Percentiles rank a stretch among this genome's conserved stretches.
These are phyloP conservation scores for Kodamaea sagamina DNA, from an alignment of 805 yeast species.

Conservation along the genomic window DNA sequence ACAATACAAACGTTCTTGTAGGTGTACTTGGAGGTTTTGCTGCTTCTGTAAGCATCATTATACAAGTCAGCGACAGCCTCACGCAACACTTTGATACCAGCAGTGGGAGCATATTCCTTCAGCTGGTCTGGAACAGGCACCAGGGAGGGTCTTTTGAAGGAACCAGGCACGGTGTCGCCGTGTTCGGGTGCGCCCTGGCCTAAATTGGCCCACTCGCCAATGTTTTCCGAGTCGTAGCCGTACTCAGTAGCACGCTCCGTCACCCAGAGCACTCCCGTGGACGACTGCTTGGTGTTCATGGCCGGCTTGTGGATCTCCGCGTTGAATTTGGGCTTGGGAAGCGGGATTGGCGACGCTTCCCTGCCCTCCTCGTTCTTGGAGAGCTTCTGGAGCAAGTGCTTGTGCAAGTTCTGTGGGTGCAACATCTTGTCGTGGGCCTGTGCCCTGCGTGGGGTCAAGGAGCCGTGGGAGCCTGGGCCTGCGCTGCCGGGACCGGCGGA, in stretches of 20 bases:
- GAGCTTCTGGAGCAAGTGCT: slow-evolving; percentile 30
- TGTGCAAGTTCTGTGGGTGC: slow-evolving; percentile 19
- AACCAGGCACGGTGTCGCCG: slow-evolving; percentile 58
- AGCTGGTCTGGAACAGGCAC: slow-evolving; percentile 49
- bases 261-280: slow-evolving; percentile 66
- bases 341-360: slow-evolving; percentile 50
- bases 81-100: slow-evolving; percentile 55
- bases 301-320: slow-evolving; percentile 56
- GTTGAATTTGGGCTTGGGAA: slow-evolving; percentile 48
- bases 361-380: slow-evolving; percentile 37
- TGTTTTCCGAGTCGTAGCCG: slow-evolving; percentile 47
- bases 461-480: slow-evolving; percentile 19
- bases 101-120: slow-evolving; percentile 61
- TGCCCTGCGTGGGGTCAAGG: slow-evolving; percentile 24
- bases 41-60: slow-evolving; percentile 54
- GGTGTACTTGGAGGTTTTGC: slow-evolving; percentile 53
- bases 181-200: slow-evolving; percentile 71
- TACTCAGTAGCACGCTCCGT: slow-evolving; percentile 61
- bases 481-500: slow-evolving; percentile 14
- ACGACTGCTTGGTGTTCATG: slow-evolving; percentile 56
- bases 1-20: slow-evolving; percentile 62
- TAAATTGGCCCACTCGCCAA: slow-evolving; percentile 54
- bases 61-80: slow-evolving; percentile 60
- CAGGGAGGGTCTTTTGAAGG: slow-evolving; percentile 52
- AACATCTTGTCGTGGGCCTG: slow-evolving; percentile 8